phyloP scores from a whole-genome alignment of 108 stramenopile genomes.

The Cyclostephanos invisitatus region DNA sequence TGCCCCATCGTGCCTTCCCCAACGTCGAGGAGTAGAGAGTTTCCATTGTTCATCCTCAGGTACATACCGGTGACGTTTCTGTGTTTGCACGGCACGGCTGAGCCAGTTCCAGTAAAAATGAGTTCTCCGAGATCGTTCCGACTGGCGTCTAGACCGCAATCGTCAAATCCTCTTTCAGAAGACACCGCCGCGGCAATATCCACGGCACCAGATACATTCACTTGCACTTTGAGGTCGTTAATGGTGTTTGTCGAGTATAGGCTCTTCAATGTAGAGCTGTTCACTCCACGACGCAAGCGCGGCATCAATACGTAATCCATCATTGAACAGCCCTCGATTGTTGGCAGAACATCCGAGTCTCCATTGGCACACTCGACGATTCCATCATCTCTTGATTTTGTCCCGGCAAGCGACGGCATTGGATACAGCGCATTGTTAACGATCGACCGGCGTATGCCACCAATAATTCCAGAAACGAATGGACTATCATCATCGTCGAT shows the following conservation, averaged over 20 bases:
- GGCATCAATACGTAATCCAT: constrained; percentile 74
- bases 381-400: not conserved
- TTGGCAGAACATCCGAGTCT: constrained; percentile 3
- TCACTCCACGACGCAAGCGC: constrained; percentile 48
- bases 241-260: constrained; percentile 26
- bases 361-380: not conserved
- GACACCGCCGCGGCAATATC: constrained; percentile 14
- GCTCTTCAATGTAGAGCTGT: constrained; percentile 25
- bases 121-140: constrained; percentile 51
- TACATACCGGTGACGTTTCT: constrained; percentile 95
- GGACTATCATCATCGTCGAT: constrained; percentile 40
- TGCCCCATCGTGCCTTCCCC: constrained; percentile 97
- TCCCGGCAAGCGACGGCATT: constrained; percentile 18
- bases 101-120: constrained; percentile 96
- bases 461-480: constrained; percentile 58
- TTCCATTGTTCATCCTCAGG: constrained; percentile 59
- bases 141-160: constrained; percentile 1
- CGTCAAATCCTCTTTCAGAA: not conserved
- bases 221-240: constrained; percentile 19
- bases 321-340: constrained; percentile 51
- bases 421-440: constrained; percentile 51
- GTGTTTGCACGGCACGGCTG: constrained; percentile 96
- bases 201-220: constrained; percentile 34
- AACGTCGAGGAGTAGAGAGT: constrained; percentile 85
- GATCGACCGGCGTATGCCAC: constrained; percentile 55